Base-by-base conservation (phyloP, 495 filamentous ascomycete species). In the Clavariopsis aquatica region DNA sequence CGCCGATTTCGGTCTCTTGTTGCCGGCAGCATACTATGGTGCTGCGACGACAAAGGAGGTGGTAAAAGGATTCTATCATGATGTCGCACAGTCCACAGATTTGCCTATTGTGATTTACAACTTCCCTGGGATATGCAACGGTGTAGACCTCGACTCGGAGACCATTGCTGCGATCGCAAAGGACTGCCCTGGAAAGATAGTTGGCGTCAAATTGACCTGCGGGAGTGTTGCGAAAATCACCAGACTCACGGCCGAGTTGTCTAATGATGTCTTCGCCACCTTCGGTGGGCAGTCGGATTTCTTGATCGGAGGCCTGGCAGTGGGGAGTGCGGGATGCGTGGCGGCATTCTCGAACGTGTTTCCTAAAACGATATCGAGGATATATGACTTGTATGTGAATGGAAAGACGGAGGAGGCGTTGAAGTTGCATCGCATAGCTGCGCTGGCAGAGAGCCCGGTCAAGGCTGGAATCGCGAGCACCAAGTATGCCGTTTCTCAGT, bases 271-370 rank as follows among this genome's bases (percentile, higher is more conserved):
- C 6, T 90, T 91, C 68, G 81, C 83, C 0, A 80, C 84, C 3
- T 89, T 85, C 73, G 85, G 85, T 3, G 88, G 88, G 0, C 85
- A 90, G 73, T 83, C 83, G 0, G 87, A 90, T 65, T 90, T 90
- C 70, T 71, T 91, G 41, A 73, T 90, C 45, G 87, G 82, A 0
- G 87, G 85, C 0, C 60, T 85, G 17, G 76, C 77, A 3, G 81
- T 81, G 0, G 87, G 87, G 1, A 81, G 79, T 13, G 78, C 82
- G 3, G 87, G 87, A 12, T 87, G 83, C 62, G 85, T 89, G 59
- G 81, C 83, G 0, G 87, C 84, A 4, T 88, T 89, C 70, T 84
- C 76, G 54, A 89, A 88, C 71, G 81, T 88, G 38, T 85, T 88
- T 51, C 87, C 86, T 1, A 81, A 80, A 68, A 78, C 78, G 1